Base-by-base conservation (phyloP, 23 red algal species). In the Gracilaria domingensis region DNA sequence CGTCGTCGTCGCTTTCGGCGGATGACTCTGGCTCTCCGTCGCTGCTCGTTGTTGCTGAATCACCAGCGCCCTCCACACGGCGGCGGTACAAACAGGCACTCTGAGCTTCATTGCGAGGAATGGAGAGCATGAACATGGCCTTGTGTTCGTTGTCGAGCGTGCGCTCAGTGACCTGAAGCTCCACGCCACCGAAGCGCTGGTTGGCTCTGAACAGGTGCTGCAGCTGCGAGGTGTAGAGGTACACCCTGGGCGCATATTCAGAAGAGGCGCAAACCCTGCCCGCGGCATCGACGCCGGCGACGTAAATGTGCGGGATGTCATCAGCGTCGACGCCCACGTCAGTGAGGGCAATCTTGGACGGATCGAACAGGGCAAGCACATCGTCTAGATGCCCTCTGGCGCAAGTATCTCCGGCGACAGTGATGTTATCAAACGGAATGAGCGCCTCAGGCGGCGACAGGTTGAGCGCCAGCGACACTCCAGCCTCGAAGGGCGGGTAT, bases 131-230 rank as follows among this genome's bases (percentile, higher is more conserved):
- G 72, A 29, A 77, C 72, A 51, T 51, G 26, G 72, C 72, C 23
- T 14, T 50, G 1, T 34, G 72, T 17, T 77, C 13, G n/a, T 50
- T 1, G 4, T 48, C 42, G 8, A 77, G 40, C 4, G 23, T 25
- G 3, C 72, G 72, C 5, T 48, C 39, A n/a, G 72, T 2, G 2
- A 77, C 45, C 8, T 77, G 13, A 14, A 77, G 26, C 9, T 50
- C 1, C 1, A 77, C 72, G 1, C 72, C 72, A n/a, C 72, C 72
- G 18, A 77, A 51, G 8, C 72, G 72, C 24, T 50, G 72, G 45
- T 77, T 77, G 25, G 72, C 72, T 34, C 72, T 34, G 42, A 77
- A 77, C 23, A 77, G 72, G 42, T 77, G 72, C 20, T 77, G 72
- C 24, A 77, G 39, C 38, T 77, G 38, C 8, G 72, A 77, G 42